phyloP scores from a whole-genome alignment of 2,329 filamentous ascomycete species.

The Ophiosphaerella herpotricha region DNA sequence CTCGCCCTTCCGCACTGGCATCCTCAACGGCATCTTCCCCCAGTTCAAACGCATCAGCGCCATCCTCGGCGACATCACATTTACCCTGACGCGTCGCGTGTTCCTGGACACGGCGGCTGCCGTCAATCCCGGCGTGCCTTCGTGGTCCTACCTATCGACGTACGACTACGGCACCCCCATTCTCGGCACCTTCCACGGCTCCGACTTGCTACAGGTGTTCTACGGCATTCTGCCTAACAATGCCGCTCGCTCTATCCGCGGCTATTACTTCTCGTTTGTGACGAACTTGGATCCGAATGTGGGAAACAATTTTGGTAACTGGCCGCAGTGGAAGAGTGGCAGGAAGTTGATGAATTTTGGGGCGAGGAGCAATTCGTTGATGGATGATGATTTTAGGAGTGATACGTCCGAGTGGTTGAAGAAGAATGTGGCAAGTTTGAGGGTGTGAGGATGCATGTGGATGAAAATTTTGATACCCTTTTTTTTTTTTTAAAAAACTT shows the following conservation, averaged over 20 bases:
- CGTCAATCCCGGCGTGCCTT: conserved; percentile 62
- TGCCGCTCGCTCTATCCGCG: conserved; percentile 63
- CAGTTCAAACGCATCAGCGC: conserved; percentile 78
- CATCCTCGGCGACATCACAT: conserved; percentile 74
- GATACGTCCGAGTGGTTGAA: conserved; percentile 51
- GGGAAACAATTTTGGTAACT: conserved; percentile 51
- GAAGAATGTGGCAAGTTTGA: conserved; percentile 24
- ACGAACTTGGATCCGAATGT: conserved; percentile 72
- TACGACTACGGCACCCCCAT: conserved; percentile 74
- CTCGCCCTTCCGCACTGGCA: conserved; percentile 71
- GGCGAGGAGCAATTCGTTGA: conserved; percentile 41
- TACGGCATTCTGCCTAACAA: conserved; percentile 67
- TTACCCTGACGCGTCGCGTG: conserved; percentile 71
- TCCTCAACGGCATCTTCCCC: conserved; percentile 73
- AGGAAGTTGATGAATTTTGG: conserved; percentile 59
- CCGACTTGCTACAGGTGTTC: conserved; percentile 71
- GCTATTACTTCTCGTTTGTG: conserved; percentile 75
- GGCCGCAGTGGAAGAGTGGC: conserved; percentile 59
- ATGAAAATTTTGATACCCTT: too few species aligned
- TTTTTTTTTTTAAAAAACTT: too few species aligned
- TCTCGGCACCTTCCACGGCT: conserved; percentile 76
- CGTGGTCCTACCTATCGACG: conserved; percentile 76
- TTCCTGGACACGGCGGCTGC: conserved; percentile 59
- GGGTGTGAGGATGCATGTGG: conserved; percentile 3
- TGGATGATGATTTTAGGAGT: conserved; percentile 57